Percentiles rank a stretch among this genome's conserved stretches.
phyloP scores from a whole-genome alignment of 768 basidiomycete genomes.

The Mycena albidolilacea region DNA sequence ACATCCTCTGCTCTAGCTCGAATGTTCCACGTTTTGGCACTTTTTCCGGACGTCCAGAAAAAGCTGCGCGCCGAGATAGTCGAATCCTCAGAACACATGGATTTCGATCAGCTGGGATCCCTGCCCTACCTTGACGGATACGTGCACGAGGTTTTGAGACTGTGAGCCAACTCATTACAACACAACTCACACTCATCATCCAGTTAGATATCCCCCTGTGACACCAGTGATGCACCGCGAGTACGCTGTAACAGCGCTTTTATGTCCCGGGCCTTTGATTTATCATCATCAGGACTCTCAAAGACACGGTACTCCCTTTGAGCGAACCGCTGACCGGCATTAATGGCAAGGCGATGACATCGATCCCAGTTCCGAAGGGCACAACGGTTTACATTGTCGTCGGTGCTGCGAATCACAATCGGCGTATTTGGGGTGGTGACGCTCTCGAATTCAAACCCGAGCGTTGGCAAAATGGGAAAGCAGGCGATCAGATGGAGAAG shows the following conservation, averaged over 20 bases:
- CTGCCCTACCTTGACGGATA: conserved; percentile 19
- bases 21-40: conserved; percentile 43
- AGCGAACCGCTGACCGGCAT: not conserved
- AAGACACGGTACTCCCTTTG: not conserved
- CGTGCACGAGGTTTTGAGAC: conserved; percentile 15
- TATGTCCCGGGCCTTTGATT: not conserved
- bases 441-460: conserved; percentile 20
- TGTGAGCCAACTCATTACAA: not conserved
- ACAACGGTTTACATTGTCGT: not conserved
- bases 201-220: not conserved
- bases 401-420: conserved; percentile 13
- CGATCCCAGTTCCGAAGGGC: conserved; percentile 3
- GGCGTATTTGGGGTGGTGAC: conserved; percentile 5
- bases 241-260: not conserved
- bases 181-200: not conserved
- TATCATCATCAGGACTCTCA: not conserved
- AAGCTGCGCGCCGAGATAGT: conserved; percentile 44
- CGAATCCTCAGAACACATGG: conserved; percentile 37
- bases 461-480: conserved; percentile 46
- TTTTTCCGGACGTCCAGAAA: conserved; percentile 45
- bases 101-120: conserved; percentile 43
- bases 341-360: not conserved
- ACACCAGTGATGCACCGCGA: conserved; percentile 4
- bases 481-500: not conserved
- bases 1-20: conserved; percentile 46